Conservation (phyloP, 805 yeast genomes). For the Kuraishia capsulata region DNA sequence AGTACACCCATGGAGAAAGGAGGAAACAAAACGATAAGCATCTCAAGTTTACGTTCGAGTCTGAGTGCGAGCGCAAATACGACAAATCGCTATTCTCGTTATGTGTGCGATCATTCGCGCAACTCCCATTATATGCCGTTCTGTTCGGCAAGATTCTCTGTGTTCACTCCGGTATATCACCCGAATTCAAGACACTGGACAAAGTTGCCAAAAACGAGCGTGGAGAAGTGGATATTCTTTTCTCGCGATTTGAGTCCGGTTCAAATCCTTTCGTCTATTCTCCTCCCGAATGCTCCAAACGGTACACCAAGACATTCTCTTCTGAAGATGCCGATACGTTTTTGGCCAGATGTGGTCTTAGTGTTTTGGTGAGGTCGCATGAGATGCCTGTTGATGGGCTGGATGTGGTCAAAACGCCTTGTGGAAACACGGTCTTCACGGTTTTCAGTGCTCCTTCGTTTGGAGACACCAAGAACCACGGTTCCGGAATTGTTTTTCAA, state of each 20-base stretch:
- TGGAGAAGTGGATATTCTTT: not conserved
- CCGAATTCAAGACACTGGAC: not conserved
- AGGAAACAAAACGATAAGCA: not conserved
- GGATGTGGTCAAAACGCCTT: not conserved
- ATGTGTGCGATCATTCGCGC: not conserved
- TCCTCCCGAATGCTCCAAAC: not conserved
- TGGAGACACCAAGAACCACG: not conserved
- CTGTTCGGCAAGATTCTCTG: not conserved
- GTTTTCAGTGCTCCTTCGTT: not conserved
- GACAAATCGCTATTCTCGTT: not conserved
- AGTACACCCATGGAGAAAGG: not conserved
- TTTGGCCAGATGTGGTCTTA: not conserved
- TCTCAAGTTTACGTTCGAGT: not conserved
- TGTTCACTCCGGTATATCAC: not conserved
- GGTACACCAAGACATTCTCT: not conserved
- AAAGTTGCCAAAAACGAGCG: not conserved
- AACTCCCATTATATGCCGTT: not conserved
- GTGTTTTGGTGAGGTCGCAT: not conserved
- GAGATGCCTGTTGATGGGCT: not conserved
- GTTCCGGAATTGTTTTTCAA: not conserved
- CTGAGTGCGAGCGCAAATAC: not conserved
- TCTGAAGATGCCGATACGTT: not conserved
- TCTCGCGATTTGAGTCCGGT: not conserved
- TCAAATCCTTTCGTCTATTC: not conserved
- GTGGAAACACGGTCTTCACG: not conserved